Evolutionary conservation across 2,329 filamentous ascomycete species (phyloP).

Genomic region (Aspergillus sp.): DNA sequence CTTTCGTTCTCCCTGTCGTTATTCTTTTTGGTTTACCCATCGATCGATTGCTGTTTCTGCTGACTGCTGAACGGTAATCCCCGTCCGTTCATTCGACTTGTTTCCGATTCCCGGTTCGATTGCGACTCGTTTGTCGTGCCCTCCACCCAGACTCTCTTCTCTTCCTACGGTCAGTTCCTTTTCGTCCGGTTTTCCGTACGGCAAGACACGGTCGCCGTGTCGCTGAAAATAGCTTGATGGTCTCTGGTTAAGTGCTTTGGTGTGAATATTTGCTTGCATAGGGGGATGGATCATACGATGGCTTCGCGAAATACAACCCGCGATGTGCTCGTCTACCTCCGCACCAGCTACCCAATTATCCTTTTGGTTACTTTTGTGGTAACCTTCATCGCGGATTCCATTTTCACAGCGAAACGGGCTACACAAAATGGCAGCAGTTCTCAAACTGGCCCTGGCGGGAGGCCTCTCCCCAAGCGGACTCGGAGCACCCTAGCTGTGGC

Average conservation of each 20-base stretch:
- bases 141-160: too few species aligned
- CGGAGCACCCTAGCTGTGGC: slow-evolving; percentile 43
- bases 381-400: slow-evolving; percentile 54
- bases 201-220: slow-evolving; percentile 14
- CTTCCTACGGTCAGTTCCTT: too few species aligned
- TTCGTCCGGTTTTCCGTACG: too few species aligned
- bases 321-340: slow-evolving; percentile 40
- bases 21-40: slow-evolving; percentile 4
- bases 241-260: slow-evolving; percentile 10
- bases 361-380: slow-evolving; percentile 57
- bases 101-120: neutral
- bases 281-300: slow-evolving; percentile 21
- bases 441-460: slow-evolving; percentile 73
- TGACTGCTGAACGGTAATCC: neutral
- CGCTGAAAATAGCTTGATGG: slow-evolving; percentile 26
- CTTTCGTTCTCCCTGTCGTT: too few species aligned
- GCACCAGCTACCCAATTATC: slow-evolving; percentile 55
- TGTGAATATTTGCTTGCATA: slow-evolving; percentile 5
- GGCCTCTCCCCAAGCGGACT: slow-evolving; percentile 66
- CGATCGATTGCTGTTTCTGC: neutral
- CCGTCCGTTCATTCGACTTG: too few species aligned
- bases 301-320: slow-evolving; percentile 34
- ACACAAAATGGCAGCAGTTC: slow-evolving; percentile 40
- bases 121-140: too few species aligned
- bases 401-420: slow-evolving; percentile 45